phyloP scores from a whole-genome alignment of 129 eudicot species.

The Apium graveolens region DNA sequence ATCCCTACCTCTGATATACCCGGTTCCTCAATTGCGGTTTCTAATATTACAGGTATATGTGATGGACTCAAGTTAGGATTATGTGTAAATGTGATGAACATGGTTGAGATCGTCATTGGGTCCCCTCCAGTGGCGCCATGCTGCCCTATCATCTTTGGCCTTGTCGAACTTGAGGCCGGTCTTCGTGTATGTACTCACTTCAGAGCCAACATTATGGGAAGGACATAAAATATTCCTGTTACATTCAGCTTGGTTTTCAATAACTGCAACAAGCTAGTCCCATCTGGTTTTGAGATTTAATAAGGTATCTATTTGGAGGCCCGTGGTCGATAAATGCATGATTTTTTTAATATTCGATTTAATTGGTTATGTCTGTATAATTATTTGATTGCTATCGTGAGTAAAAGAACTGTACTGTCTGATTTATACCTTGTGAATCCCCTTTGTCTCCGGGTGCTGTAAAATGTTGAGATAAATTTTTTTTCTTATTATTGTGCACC shows the following conservation, averaged over 20 bases:
- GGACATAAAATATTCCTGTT: constrained; percentile 42
- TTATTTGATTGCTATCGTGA: not conserved
- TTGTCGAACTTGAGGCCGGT: constrained; percentile 51
- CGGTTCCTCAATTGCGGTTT: constrained; percentile 8
- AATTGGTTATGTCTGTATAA: not conserved
- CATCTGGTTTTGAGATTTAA: constrained; percentile 39
- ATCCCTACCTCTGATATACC: not conserved
- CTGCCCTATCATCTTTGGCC: constrained; percentile 39
- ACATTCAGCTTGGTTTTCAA: constrained; percentile 43
- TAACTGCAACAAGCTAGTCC: constrained; percentile 37
- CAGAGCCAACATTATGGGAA: constrained; percentile 43
- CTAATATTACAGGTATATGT: constrained; percentile 14
- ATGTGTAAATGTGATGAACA: not conserved
- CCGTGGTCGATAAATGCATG: too few species aligned
- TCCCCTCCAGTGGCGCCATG: constrained; percentile 38
- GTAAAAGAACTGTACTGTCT: not conserved
- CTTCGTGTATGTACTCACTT: constrained; percentile 55
- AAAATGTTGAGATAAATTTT: too few species aligned
- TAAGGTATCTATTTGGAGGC: not conserved
- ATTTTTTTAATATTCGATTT: not conserved
- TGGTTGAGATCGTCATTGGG: constrained; percentile 14
- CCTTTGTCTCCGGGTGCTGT: not conserved
- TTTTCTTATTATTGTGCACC: too few species aligned
- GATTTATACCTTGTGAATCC: not conserved
- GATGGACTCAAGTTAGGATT: constrained; percentile 19